Percentiles rank a stretch among this genome's conserved stretches.
These are phyloP conservation scores for Mimosa bimucronata DNA, from an alignment of 306 rosid species.

Conservation along the genomic window DNA sequence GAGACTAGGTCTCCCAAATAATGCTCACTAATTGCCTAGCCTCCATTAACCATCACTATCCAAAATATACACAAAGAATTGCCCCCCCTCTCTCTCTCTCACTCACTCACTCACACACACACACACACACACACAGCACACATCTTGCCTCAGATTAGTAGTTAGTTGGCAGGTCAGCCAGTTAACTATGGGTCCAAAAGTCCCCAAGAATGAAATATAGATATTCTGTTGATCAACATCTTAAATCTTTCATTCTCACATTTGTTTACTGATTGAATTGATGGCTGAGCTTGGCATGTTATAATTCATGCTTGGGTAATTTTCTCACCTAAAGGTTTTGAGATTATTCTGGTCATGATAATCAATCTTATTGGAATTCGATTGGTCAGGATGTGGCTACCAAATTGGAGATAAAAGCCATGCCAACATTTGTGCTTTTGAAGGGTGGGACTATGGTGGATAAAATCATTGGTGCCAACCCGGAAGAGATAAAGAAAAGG, in stretches of 20 bases:
- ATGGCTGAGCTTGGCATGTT: not conserved
- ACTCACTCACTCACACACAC: too few relatives aligned
- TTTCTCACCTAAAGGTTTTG: conserved; percentile 19
- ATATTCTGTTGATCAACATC: conserved; percentile 19
- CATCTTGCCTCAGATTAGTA: not conserved
- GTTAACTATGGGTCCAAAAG: not conserved
- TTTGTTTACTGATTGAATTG: not conserved
- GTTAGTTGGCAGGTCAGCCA: not conserved
- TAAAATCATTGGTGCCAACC: conserved; percentile 90
- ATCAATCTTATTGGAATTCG: conserved; percentile 11
- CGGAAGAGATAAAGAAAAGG: conserved; percentile 91
- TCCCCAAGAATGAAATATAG: conserved; percentile 16
- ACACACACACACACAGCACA: too few relatives aligned
- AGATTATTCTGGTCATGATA: conserved; percentile 4
- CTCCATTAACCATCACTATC: not conserved
- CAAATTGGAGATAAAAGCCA: conserved; percentile 72
- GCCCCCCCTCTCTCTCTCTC: not conserved
- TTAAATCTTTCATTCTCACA: not conserved
- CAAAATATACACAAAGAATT: too few relatives aligned
- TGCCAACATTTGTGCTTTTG: conserved; percentile 86
- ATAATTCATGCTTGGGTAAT: conserved; percentile 15
- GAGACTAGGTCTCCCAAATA: not conserved
- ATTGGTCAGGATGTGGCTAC: conserved; percentile 75
- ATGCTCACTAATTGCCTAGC: not conserved
- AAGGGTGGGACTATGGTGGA: conserved; percentile 59